These are phyloP conservation scores for Gastrolobium villosum DNA, from an alignment of 306 rosid species.

Conservation along the genomic window DNA sequence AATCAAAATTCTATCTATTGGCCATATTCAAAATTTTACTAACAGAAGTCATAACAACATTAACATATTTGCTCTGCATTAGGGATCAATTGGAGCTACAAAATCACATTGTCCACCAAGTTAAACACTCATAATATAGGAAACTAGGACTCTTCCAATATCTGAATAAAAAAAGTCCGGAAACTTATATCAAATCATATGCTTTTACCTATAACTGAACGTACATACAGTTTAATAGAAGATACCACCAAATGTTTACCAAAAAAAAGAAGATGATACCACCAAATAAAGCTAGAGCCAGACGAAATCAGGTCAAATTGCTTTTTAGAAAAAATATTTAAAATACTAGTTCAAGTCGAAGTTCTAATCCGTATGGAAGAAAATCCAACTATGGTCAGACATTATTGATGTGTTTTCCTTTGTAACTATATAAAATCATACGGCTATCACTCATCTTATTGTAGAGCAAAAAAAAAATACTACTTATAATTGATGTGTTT, in stretches of 20 bases:
- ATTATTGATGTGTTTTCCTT: not conserved
- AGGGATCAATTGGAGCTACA: conserved; percentile 22
- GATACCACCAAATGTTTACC: conserved; percentile 1
- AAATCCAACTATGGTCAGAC: not conserved
- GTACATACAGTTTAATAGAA: not conserved
- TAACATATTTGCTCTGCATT: conserved; percentile 18
- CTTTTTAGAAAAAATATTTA: not conserved
- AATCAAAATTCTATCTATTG: conserved; percentile 13
- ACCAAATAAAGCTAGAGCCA: conserved; percentile 18
- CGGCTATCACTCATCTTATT: not conserved
- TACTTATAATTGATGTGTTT: too few species aligned
- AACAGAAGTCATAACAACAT: conserved; percentile 7
- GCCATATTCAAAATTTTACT: not conserved
- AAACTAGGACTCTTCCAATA: conserved; percentile 34
- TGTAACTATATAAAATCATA: not conserved
- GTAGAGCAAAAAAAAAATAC: not conserved
- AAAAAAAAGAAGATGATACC: not conserved
- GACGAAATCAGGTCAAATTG: conserved; percentile 23
- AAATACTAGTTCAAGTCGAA: not conserved
- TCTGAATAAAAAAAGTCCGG: not conserved
- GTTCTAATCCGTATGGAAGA: conserved; percentile 10
- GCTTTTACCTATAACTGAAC: conserved; percentile 18
- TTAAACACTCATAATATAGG: not conserved
- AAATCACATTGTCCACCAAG: conserved; percentile 2
- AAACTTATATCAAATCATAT: conserved; percentile 7